Evolutionary conservation across 495 filamentous ascomycete species (phyloP).

Genomic region (Apodospora peruviana): DNA sequence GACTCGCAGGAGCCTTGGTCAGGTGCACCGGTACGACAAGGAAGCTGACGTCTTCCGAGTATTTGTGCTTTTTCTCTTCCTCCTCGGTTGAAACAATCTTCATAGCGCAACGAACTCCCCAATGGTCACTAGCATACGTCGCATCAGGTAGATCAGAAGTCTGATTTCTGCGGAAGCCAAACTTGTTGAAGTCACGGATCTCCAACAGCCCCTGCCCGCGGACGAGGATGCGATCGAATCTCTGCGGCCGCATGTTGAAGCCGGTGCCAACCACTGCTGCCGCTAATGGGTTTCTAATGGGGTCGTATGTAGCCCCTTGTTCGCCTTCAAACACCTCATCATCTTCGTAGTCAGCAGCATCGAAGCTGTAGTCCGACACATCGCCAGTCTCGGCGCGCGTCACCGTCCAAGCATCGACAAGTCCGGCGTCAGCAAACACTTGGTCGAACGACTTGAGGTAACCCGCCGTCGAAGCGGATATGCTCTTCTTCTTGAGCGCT

Average conservation of each 20-base stretch:
- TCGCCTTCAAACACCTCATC: slow-evolving; percentile 39
- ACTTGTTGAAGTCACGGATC: slow-evolving; percentile 37
- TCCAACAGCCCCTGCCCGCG: slow-evolving; percentile 30
- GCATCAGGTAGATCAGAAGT: not conserved
- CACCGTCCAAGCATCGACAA: slow-evolving; percentile 40
- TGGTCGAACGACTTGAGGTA: slow-evolving; percentile 29
- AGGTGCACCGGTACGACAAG: slow-evolving; percentile 22
- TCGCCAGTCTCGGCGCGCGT: slow-evolving; percentile 24
- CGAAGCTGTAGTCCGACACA: not conserved
- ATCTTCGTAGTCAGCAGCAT: slow-evolving; percentile 11
- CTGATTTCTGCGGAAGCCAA: slow-evolving; percentile 35
- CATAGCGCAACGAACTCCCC: slow-evolving; percentile 45
- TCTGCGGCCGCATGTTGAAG: slow-evolving; percentile 45
- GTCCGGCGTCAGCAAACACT: slow-evolving; percentile 23
- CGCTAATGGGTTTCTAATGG: slow-evolving; percentile 43
- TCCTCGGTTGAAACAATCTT: slow-evolving; percentile 13
- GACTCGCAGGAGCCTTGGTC: slow-evolving; percentile 9
- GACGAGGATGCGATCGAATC: slow-evolving; percentile 53
- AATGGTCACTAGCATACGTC: slow-evolving; percentile 50
- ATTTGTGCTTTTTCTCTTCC: not conserved
- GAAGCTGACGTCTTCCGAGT: slow-evolving; percentile 6
- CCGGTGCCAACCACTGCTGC: slow-evolving; percentile 33
- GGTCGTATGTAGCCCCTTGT: slow-evolving; percentile 54
- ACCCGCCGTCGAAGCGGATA: slow-evolving; percentile 31
- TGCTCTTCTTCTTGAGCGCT: slow-evolving; percentile 37